Conservation (phyloP, 1,284 basidiomycete genomes). For the Porodaedalea pini region DNA sequence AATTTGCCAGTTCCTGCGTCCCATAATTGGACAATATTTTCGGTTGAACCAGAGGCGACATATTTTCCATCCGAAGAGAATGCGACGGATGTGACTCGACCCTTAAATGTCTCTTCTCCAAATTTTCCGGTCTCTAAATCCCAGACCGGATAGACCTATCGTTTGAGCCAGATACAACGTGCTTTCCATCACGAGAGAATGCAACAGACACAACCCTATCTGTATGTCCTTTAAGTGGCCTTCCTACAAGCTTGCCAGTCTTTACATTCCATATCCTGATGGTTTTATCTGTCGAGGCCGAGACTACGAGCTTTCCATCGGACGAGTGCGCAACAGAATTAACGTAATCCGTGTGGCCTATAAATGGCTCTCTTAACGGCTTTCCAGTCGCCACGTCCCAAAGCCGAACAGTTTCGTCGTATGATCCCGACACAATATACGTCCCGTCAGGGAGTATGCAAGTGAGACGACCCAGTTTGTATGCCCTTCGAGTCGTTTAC, state of each 20-base stretch:
- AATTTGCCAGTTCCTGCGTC: constrained; percentile 82
- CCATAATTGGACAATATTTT: constrained; percentile 57
- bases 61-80: not conserved
- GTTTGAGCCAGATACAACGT: constrained; percentile 31
- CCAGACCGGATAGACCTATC: constrained; percentile 89
- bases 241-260: not conserved
- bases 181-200: not conserved
- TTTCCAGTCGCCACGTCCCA: not conserved
- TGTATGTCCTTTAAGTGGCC: not conserved
- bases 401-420: not conserved
- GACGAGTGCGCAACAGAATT: not conserved
- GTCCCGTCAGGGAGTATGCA: not conserved
- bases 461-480: not conserved
- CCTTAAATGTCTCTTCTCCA: constrained; percentile 61
- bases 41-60: not conserved
- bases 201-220: not conserved
- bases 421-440: not conserved
- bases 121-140: constrained; percentile 78
- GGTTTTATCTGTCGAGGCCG: not conserved
- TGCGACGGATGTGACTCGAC: constrained; percentile 69
- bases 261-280: not conserved
- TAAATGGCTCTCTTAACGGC: not conserved
- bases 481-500: not conserved
- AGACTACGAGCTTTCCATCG: not conserved
- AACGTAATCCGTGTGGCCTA: not conserved